phyloP scores from a whole-genome alignment of 2,329 filamentous ascomycete species.

The Botrytis medusae region DNA sequence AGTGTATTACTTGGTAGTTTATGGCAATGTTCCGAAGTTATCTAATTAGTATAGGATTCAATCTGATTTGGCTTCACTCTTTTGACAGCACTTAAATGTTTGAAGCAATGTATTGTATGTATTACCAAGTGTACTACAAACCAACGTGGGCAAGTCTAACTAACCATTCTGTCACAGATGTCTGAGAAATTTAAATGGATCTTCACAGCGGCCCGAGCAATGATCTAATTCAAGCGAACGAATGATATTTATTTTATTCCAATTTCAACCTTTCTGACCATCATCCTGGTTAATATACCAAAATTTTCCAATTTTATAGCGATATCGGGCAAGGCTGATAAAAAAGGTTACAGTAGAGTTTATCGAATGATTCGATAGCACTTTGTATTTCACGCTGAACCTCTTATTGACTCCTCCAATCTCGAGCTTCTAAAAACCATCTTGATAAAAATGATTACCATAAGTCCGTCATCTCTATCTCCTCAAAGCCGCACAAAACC shows the following conservation, averaged over 20 bases:
- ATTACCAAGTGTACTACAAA: not conserved
- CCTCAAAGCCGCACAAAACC: not conserved
- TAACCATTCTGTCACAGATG: not conserved
- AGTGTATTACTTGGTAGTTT: not conserved
- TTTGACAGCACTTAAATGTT: too few species aligned
- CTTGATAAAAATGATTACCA: constrained; percentile 30
- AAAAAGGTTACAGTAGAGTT: not conserved
- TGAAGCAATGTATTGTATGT: not conserved
- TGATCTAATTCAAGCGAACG: not conserved
- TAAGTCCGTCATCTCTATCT: constrained; percentile 27
- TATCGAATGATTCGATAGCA: constrained; percentile 6
- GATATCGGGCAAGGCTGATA: constrained; percentile 23
- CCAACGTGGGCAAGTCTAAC: not conserved
- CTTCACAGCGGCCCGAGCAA: not conserved
- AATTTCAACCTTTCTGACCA: not conserved
- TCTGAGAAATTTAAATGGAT: not conserved
- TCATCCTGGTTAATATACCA: not conserved
- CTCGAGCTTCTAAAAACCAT: not conserved
- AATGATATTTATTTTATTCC: not conserved
- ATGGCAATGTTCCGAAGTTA: not conserved
- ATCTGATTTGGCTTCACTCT: not conserved
- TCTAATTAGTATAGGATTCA: not conserved
- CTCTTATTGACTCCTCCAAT: not conserved
- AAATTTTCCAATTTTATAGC: not conserved
- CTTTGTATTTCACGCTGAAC: not conserved